These are phyloP conservation scores for Carex sylvatica DNA, from an alignment of 202 grass and related monocot species.

Conservation along the genomic window DNA sequence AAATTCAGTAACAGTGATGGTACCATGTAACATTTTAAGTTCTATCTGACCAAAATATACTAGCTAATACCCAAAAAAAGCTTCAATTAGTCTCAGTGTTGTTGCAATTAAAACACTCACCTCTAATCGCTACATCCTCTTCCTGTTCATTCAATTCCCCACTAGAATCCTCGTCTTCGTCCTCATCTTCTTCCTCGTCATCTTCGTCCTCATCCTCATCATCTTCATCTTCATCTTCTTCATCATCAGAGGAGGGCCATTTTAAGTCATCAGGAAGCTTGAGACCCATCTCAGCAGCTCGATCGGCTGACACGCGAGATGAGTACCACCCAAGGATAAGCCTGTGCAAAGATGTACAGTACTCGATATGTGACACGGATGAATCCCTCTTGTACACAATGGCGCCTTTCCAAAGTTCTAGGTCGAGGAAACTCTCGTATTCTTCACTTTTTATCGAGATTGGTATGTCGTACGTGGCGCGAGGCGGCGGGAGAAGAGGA, in stretches of 20 bases:
- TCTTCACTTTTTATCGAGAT: conserved; percentile 19
- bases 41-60: background rate
- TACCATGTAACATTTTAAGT: background rate
- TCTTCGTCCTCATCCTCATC: background rate
- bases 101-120: background rate
- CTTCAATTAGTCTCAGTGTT: background rate
- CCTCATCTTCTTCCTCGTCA: background rate
- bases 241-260: background rate
- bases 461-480: conserved; percentile 33
- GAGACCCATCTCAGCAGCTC: conserved; percentile 61
- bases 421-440: background rate
- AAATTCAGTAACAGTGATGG: background rate
- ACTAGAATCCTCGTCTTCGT: background rate
- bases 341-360: conserved; percentile 58
- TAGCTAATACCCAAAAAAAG: background rate
- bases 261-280: conserved; percentile 10
- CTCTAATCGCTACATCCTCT: conserved; percentile 14
- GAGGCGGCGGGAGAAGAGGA: background rate
- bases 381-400: conserved; percentile 78
- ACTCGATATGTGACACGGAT: conserved; percentile 56
- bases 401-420: conserved; percentile 62
- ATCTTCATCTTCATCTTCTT: background rate
- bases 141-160: background rate
- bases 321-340: conserved; percentile 65
- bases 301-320: conserved; percentile 37